These are phyloP conservation scores for Exophiala aquamarina DNA, from an alignment of 2,329 filamentous ascomycete species.

Conservation along the genomic window DNA sequence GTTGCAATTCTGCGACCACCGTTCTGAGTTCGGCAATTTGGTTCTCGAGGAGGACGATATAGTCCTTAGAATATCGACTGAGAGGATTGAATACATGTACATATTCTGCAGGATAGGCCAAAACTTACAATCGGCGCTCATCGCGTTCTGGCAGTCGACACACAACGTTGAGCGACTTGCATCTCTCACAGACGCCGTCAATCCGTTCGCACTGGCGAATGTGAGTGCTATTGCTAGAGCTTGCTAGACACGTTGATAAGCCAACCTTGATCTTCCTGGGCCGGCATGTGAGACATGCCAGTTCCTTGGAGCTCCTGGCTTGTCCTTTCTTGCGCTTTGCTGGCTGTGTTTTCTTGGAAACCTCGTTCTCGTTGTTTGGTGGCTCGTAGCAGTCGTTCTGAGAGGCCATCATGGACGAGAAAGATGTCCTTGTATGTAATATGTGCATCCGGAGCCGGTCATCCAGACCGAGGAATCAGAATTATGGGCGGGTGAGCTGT, in stretches of 20 bases:
- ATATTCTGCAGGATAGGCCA: no score
- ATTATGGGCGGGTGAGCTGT: no score
- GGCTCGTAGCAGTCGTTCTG: no score
- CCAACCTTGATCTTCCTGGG: conserved; percentile 12
- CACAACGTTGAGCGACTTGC: conserved; percentile 1
- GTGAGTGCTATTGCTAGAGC: neutral
- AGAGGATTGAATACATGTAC: no score
- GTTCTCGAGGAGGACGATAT: conserved; percentile 6
- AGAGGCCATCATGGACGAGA: no score
- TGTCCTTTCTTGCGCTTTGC: no score
- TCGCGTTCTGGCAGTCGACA: conserved; percentile 9
- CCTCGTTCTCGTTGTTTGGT: no score
- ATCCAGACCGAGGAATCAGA: no score
- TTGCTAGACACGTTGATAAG: neutral
- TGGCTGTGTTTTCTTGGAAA: no score
- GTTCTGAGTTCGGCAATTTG: conserved; percentile 4
- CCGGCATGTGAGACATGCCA: conserved; percentile 11
- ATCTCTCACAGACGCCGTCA: conserved; percentile 7
- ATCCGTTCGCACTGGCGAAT: conserved; percentile 5
- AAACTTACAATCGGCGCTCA: conserved; percentile 6
- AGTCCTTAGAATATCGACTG: conserved; percentile 12
- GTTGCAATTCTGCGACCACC: conserved; percentile 5
- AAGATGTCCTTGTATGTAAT: no score
- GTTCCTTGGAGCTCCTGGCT: no score
- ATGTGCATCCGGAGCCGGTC: no score